Evolutionary conservation across 2,329 filamentous ascomycete species (phyloP).

Genomic region (Paecilomyces formosus): DNA sequence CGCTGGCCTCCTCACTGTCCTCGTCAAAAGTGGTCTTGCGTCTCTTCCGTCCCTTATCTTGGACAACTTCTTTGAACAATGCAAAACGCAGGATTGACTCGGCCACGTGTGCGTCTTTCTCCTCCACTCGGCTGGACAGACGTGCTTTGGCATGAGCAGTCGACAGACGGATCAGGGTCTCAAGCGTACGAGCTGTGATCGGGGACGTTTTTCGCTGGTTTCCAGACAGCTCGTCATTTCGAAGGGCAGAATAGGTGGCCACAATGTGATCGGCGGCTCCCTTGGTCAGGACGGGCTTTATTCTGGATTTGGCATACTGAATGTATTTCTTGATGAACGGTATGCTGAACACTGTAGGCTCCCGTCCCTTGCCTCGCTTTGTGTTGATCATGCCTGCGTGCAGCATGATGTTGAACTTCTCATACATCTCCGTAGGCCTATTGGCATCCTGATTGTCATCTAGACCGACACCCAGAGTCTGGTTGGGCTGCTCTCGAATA

Average conservation of each 20-base stretch:
- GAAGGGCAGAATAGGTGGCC: slow-evolving; percentile 79
- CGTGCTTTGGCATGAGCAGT: slow-evolving; percentile 93
- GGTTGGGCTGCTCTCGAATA: slow-evolving; percentile 77
- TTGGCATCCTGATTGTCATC: slow-evolving; percentile 65
- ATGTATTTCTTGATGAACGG: slow-evolving; percentile 99
- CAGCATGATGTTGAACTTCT: slow-evolving; percentile 94
- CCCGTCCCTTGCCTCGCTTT: slow-evolving; percentile 65
- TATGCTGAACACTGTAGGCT: slow-evolving; percentile 84
- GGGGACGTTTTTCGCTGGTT: slow-evolving; percentile 91
- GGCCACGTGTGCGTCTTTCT: slow-evolving; percentile 78
- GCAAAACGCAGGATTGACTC: slow-evolving; percentile 89
- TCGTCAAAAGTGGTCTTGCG: slow-evolving; percentile 61
- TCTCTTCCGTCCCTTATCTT: slow-evolving; percentile 71
- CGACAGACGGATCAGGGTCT: slow-evolving; percentile 95
- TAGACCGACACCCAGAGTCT: slow-evolving; percentile 79
- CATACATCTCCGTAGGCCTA: slow-evolving; percentile 80
- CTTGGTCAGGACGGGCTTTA: slow-evolving; percentile 85
- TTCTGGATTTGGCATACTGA: slow-evolving; percentile 87
- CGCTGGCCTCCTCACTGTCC: slow-evolving; percentile 50
- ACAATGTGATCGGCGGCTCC: slow-evolving; percentile 89
- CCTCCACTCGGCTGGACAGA: slow-evolving; percentile 79
- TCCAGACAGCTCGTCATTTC: slow-evolving; percentile 92
- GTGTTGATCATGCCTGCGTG: slow-evolving; percentile 82
- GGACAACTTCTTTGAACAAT: slow-evolving; percentile 90
- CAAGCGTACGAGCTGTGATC: slow-evolving; percentile 92